Conservation (phyloP, 1,284 basidiomycete species). For the Heterobasidion irregulare region DNA sequence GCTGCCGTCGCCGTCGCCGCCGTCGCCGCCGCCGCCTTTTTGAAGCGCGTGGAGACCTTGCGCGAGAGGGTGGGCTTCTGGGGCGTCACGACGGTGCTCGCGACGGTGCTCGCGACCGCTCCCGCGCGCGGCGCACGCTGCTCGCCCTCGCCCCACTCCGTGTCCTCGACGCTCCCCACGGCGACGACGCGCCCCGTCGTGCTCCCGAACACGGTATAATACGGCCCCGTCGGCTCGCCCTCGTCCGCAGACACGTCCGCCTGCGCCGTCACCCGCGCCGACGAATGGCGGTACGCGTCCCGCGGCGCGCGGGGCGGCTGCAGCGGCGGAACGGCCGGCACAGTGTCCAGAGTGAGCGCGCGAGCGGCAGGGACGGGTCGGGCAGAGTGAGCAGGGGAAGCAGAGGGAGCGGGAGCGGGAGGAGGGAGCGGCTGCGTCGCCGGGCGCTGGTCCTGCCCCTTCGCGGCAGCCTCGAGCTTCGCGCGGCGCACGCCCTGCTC, state of each 20-base stretch:
- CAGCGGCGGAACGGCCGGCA: neutral
- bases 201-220: constrained; percentile 46
- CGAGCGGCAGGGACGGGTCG: neutral
- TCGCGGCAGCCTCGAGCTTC: constrained; percentile 12
- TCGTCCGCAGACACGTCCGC: constrained; percentile 8
- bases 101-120: no score
- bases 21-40: neutral
- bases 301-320: no score
- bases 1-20: no score
- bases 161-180: constrained; percentile 34
- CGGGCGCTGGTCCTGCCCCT: neutral
- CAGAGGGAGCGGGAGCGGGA: no score
- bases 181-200: constrained; percentile 34
- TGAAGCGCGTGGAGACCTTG: constrained; percentile 10
- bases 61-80: constrained; percentile 7
- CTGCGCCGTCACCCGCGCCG: neutral
- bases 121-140: neutral
- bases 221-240: constrained; percentile 25
- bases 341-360: neutral
- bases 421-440: neutral
- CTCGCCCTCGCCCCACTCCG: constrained; percentile 13
- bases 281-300: neutral
- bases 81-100: neutral
- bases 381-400: no score
- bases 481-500: constrained; percentile 34